Base-by-base conservation (phyloP, 768 basidiomycete genomes). In the Clathrus columnatus region DNA sequence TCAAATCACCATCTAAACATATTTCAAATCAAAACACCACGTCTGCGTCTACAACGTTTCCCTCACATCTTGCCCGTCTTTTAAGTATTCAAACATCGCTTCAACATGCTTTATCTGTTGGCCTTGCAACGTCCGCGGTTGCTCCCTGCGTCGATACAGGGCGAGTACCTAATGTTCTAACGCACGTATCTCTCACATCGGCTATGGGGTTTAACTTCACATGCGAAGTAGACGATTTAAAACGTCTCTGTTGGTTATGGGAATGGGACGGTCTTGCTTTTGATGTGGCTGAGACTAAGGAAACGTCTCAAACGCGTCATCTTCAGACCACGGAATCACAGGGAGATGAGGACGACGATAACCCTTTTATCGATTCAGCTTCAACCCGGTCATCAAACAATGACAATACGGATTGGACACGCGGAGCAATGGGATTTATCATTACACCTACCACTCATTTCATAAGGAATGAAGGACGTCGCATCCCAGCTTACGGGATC, bases 221-320 rank as follows among this genome's bases (percentile, higher is more conserved):
- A 53, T 82, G 88, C 60, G 76, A 78, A 28, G 59, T 81, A n/a
- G 78, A 83, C 48, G 89, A 90, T 62, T 72, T 91, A 46, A 79
- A 73, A 55, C 76, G 85, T 57, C 75, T 92, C 18, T 91, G 89
- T 69, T 91, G 90, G 89, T 57, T 91, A 16, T 91, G 90, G 87
- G 90, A 91, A 65, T 92, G 90, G 90, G 83, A 89, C 63, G 76
- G 78, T 5, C 67, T 76, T 44, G 58, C 72, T 5, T 51, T 78
- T 2, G 72, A 76, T 2, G 14, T 58, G 5, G 30, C 62, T 24
- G 52, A 52, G 45, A 46, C 36, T 36, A 54, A 4, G 30, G 54
- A 49, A 43, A n/a, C 21, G n/a, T n/a, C n/a, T 18, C 57, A 51
- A 18, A 59, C 36, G 36, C 36, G 36, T 36, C 10, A 2, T 36